Evolutionary conservation across 768 basidiomycete species (phyloP).

Genomic region (Obba rivulosa): DNA sequence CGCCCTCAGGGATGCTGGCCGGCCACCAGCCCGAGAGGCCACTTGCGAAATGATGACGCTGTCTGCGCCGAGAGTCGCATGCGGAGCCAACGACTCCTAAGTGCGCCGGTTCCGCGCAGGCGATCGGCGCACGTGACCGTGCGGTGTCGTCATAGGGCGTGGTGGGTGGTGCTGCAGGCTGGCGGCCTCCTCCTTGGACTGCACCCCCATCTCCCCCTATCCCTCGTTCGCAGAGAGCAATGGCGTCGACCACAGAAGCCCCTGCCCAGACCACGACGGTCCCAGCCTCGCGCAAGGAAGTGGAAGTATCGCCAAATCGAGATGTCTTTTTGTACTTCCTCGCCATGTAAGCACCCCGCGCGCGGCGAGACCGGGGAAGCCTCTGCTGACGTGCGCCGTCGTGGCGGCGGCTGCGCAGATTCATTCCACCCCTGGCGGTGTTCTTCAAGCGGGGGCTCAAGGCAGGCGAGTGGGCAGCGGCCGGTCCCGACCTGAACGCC

Average conservation of each 20-base stretch:
- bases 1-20: too few relatives aligned
- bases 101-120: too few relatives aligned
- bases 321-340: conserved; percentile 27
- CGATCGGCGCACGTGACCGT: too few relatives aligned
- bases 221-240: not conserved
- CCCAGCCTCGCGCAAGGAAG: not conserved
- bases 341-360: conserved; percentile 21
- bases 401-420: conserved; percentile 11
- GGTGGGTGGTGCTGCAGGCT: too few relatives aligned
- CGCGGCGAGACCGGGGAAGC: not conserved
- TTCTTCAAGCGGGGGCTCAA: conserved; percentile 23
- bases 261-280: not conserved
- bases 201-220: not conserved
- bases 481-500: too few relatives aligned
- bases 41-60: too few relatives aligned
- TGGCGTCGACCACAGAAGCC: not conserved
- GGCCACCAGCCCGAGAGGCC: too few relatives aligned
- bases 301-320: conserved; percentile 15
- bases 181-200: not conserved
- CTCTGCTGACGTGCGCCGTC: not conserved
- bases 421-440: conserved; percentile 27
- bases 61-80: too few relatives aligned
- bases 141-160: too few relatives aligned
- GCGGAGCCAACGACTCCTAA: too few relatives aligned
- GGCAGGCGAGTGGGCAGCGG: conserved; percentile 16